phyloP scores from a whole-genome alignment of 2,329 filamentous ascomycete genomes.

The Diaporthe sp. region DNA sequence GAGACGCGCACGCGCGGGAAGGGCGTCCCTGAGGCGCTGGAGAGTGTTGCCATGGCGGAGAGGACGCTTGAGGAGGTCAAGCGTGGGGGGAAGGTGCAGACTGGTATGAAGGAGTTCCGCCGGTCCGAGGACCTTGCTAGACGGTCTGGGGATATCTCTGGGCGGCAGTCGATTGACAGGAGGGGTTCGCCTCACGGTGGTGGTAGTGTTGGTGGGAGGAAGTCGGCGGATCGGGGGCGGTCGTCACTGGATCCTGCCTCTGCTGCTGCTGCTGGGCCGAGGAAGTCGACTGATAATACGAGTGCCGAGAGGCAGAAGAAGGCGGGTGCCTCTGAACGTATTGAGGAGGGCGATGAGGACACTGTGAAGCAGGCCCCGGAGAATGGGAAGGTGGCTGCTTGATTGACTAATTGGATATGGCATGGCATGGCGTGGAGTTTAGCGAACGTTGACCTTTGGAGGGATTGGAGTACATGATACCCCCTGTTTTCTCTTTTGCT shows the following conservation, averaged over 20 bases:
- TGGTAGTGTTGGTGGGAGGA: neutral
- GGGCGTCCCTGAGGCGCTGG: slow-evolving; percentile 60
- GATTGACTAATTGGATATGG: neutral
- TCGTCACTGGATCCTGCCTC: slow-evolving; percentile 2
- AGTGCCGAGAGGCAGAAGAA: slow-evolving; percentile 8
- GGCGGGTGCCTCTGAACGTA: slow-evolving; percentile 12
- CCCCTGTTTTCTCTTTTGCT: neutral
- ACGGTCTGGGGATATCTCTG: slow-evolving; percentile 19
- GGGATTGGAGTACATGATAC: slow-evolving; percentile 28
- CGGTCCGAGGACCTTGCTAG: slow-evolving; percentile 41
- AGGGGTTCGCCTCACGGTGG: neutral
- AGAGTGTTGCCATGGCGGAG: slow-evolving; percentile 62
- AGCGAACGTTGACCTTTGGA: neutral
- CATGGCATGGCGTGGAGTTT: slow-evolving; percentile 10
- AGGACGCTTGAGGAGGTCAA: slow-evolving; percentile 59
- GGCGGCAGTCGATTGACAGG: slow-evolving; percentile 15
- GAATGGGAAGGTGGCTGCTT: neutral
- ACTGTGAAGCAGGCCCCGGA: neutral
- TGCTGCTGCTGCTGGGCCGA: neutral
- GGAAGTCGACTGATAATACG: neutral
- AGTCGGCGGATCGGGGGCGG: neutral
- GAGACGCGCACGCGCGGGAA: slow-evolving; percentile 54
- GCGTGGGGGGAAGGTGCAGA: slow-evolving; percentile 56
- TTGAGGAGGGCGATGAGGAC: slow-evolving; percentile 9
- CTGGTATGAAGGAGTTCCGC: slow-evolving; percentile 46